Evolutionary conservation across 2,329 filamentous ascomycete genomes (phyloP), one percentile per base, ranked within the genome.

Genomic region (Exophiala calicioides): DNA sequence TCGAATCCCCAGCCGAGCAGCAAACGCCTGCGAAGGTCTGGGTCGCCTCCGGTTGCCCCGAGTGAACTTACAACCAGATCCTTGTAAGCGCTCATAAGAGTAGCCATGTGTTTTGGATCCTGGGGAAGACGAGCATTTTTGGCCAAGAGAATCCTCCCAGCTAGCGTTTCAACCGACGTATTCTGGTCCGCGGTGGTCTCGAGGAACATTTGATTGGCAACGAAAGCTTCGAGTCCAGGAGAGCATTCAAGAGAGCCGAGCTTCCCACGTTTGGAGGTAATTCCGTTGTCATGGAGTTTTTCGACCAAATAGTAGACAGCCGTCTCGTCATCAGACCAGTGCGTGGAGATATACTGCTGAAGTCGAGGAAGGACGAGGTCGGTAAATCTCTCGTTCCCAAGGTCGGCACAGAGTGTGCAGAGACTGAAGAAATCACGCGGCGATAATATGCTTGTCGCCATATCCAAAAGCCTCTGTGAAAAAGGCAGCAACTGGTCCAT

Each of bases 351-450:
- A 60, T 93, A 96, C 79, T 81, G 88, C 65, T 94, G 88, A 58
- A 97, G 90, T 47, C 87, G 83, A 27, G 82, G 84, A 5, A 90
- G 74, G 23, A 95, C 77, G n/a, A 96, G 73, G 54, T 81, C 84
- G 43, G 82, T 79, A 62, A 97, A 98, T 29, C 87, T 79, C 42
- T 84, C 79, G 1, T 77, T 64, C 34, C 90, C 84, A 26, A 94
- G 73, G 43, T 88, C 79, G 0, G 88, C 84, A 57, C 93, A 84
- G 41, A 88, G 84, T 10, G 85, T 84, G 67, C 89, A 96, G 66
- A 97, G 95, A 0, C 83, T 78, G 32, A 97, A 77, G 64, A 95
- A 97, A 72, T 84, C 85, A 40, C 69, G 69, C 60, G 84, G 80
- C 59, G 90, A 77, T 1, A 77, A 76, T 33, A 85, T 81, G 40